Conservation (phyloP, 2,329 filamentous ascomycete species). For the Chalara sp. region DNA sequence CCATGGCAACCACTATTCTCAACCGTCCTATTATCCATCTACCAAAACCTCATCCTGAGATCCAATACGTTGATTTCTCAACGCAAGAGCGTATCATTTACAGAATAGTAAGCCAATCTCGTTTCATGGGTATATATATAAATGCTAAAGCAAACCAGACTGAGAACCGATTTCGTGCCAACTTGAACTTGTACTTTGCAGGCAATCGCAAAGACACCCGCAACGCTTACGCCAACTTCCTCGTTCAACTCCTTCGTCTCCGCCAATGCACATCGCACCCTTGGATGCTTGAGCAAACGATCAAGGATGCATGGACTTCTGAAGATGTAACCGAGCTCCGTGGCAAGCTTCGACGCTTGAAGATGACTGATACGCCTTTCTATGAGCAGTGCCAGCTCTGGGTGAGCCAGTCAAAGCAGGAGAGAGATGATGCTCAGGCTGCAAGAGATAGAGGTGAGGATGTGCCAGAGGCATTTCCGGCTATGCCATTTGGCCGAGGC, state of each 20-base stretch:
- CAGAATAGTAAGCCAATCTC: slow-evolving; percentile 38
- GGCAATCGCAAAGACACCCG: slow-evolving; percentile 6
- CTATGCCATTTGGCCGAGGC: slow-evolving; percentile 17
- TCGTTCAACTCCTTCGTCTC: slow-evolving; percentile 26
- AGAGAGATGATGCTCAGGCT: not conserved
- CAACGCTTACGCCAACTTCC: slow-evolving; percentile 17
- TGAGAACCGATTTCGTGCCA: slow-evolving; percentile 22
- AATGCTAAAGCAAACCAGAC: slow-evolving; percentile 24
- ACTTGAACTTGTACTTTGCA: slow-evolving; percentile 20
- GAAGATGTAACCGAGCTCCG: slow-evolving; percentile 19
- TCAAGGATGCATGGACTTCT: slow-evolving; percentile 23
- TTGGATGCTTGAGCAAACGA: slow-evolving; percentile 25
- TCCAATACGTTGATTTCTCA: slow-evolving; percentile 41
- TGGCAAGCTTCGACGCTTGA: slow-evolving; percentile 6
- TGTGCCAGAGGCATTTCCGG: not conserved
- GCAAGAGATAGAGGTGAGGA: slow-evolving; percentile 4
- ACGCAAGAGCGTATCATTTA: slow-evolving; percentile 46
- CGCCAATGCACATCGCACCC: slow-evolving; percentile 26
- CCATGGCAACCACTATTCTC: slow-evolving; percentile 46
- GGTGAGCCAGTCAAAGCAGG: slow-evolving; percentile 8
- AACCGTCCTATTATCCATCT: slow-evolving; percentile 45
- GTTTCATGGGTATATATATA: too few relatives aligned
- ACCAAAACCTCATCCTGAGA: slow-evolving; percentile 38
- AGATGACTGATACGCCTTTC: slow-evolving; percentile 10
- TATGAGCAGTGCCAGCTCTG: slow-evolving; percentile 24